Conservation (phyloP, 2,329 filamentous ascomycete species). For the Talaromyces sp. region DNA sequence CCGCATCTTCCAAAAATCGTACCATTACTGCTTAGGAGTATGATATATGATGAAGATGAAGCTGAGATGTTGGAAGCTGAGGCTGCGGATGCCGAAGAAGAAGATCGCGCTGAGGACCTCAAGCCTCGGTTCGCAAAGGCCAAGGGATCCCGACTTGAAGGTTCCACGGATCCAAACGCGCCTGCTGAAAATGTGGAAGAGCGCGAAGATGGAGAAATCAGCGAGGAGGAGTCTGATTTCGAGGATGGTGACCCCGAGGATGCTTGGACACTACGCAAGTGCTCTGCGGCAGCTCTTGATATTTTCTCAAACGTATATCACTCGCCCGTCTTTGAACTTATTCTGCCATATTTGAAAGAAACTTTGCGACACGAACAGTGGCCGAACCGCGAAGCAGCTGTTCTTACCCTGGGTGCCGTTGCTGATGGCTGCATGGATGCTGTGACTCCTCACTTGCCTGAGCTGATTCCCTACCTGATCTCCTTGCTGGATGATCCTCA, state of each 20-base stretch:
- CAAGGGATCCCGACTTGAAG: conserved; percentile 54
- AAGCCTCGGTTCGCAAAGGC: conserved; percentile 84
- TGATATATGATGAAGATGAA: conserved; percentile 95
- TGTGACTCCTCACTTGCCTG: conserved; percentile 82
- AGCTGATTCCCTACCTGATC: conserved; percentile 86
- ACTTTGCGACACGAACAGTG: conserved; percentile 86
- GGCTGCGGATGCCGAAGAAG: conserved; percentile 83
- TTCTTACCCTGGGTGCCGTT: conserved; percentile 88
- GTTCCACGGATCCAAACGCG: conserved; percentile 41
- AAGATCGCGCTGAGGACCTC: conserved; percentile 86
- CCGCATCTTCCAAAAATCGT: conserved; percentile 81
- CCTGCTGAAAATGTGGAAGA: conserved; percentile 45
- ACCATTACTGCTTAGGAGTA: conserved; percentile 83
- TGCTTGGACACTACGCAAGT: conserved; percentile 92
- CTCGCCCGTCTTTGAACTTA: conserved; percentile 80
- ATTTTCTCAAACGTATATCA: conserved; percentile 90
- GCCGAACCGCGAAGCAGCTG: conserved; percentile 88
- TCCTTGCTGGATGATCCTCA: conserved; percentile 77
- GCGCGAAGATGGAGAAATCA: conserved; percentile 66
- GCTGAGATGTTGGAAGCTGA: conserved; percentile 78
- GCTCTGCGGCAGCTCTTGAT: conserved; percentile 90
- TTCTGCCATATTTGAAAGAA: conserved; percentile 84
- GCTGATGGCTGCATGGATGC: conserved; percentile 90
- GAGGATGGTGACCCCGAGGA: conserved; percentile 76
- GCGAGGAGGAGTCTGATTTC: conserved; percentile 79